These are phyloP conservation scores for Aspergillus melleus DNA, from an alignment of 2,329 filamentous ascomycete species.

Conservation along the genomic window DNA sequence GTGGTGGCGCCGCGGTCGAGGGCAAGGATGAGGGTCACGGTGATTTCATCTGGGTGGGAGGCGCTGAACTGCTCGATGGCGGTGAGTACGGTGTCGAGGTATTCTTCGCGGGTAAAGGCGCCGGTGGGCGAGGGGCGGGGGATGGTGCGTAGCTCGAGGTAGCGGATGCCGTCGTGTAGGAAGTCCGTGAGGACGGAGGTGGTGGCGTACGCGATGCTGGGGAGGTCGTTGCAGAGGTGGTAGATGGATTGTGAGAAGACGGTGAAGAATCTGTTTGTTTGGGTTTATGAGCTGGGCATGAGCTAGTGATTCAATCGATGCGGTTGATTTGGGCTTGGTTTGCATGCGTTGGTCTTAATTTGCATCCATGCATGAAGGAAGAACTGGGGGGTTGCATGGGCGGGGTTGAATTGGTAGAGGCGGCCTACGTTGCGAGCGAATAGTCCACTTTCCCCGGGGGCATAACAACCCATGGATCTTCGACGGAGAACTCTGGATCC, in stretches of 20 bases:
- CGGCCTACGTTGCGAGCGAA: conserved; percentile 65
- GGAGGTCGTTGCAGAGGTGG: conserved; percentile 64
- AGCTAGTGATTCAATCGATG: background rate
- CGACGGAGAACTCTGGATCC: conserved; percentile 54
- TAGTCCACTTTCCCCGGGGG: conserved; percentile 71
- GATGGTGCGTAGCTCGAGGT: conserved; percentile 79
- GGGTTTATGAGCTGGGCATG: background rate
- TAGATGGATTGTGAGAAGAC: conserved; percentile 81
- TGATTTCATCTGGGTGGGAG: conserved; percentile 46
- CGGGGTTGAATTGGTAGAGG: conserved; percentile 28
- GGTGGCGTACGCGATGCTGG: conserved; percentile 63
- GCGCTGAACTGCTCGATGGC: conserved; percentile 58
- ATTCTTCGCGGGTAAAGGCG: conserved; percentile 60
- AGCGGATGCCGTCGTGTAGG: conserved; percentile 68
- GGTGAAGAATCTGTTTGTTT: conserved; percentile 65
- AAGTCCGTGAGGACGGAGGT: conserved; percentile 67
- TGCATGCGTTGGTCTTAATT: background rate
- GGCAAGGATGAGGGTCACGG: conserved; percentile 68
- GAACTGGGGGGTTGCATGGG: conserved; percentile 42
- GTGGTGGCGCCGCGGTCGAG: conserved; percentile 68
- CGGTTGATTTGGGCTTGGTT: background rate
- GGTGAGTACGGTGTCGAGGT: conserved; percentile 66
- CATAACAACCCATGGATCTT: conserved; percentile 70
- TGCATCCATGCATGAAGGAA: background rate
- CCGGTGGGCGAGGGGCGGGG: conserved; percentile 62